These are phyloP conservation scores for Lentinula boryana DNA, from an alignment of 768 basidiomycete genomes.

Conservation along the genomic window DNA sequence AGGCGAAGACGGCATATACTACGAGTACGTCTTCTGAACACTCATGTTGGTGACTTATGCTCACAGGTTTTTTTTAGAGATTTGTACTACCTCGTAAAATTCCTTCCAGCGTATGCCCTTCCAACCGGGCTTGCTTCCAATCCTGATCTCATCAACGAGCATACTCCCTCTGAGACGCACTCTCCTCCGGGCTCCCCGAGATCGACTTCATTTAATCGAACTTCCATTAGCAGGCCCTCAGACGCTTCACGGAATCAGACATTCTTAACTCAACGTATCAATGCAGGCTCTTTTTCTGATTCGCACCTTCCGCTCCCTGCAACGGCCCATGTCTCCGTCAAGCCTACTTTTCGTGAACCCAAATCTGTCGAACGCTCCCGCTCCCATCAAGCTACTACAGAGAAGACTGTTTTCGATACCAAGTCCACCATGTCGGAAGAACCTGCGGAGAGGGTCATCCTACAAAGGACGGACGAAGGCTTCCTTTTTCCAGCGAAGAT, in stretches of 20 bases:
- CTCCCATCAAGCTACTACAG: constrained; percentile 1
- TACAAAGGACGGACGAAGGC: constrained; percentile 35
- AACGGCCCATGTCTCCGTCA: constrained; percentile 13
- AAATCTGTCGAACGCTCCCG: constrained; percentile 11
- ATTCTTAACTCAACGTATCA: constrained; percentile 18
- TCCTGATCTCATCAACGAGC: constrained; percentile 18
- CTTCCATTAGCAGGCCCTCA: constrained; percentile 1
- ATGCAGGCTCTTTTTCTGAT: constrained; percentile 11
- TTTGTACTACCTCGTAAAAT: constrained; percentile 65
- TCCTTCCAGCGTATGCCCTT: constrained; percentile 59
- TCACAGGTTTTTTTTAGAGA: constrained; percentile 29
- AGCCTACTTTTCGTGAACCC: constrained; percentile 10
- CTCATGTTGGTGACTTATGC: neutral
- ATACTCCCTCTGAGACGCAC: neutral
- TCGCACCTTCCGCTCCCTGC: constrained; percentile 24
- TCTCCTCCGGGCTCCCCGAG: constrained; percentile 7
- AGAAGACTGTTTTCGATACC: constrained; percentile 9
- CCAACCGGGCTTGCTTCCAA: constrained; percentile 42
- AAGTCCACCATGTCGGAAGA: constrained; percentile 6
- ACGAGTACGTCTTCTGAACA: constrained; percentile 19
- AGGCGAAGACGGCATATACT: constrained; percentile 37
- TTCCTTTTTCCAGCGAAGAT: constrained; percentile 46
- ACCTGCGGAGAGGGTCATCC: constrained; percentile 25
- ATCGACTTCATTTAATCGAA: neutral
- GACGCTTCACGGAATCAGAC: constrained; percentile 8